Percentiles rank a stretch among this genome's conserved stretches.
These are phyloP conservation scores for Hanseniaspora mollemarum DNA, from an alignment of 805 yeast species.

Conservation along the genomic window DNA sequence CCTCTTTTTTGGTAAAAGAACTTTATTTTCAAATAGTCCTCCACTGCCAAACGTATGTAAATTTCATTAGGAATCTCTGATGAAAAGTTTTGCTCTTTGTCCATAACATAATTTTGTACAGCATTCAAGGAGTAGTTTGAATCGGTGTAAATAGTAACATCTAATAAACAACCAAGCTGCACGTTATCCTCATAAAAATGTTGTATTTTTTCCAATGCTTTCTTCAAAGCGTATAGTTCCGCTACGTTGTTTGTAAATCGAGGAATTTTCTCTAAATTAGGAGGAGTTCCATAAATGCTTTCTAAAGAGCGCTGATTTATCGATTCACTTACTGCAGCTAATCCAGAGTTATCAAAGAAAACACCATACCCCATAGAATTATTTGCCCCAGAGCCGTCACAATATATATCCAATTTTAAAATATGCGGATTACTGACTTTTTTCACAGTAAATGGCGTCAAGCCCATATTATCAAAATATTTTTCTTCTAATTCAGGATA, in stretches of 20 bases:
- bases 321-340: neutral
- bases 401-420: slow-evolving; percentile 35
- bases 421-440: neutral
- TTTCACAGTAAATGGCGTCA: neutral
- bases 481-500: neutral
- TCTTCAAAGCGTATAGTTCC: slow-evolving; percentile 56
- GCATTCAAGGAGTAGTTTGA: slow-evolving; percentile 51
- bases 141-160: slow-evolving; percentile 45
- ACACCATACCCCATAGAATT: slow-evolving; percentile 73
- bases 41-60: slow-evolving; percentile 31
- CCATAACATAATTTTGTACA: slow-evolving; percentile 40
- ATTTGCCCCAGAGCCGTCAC: slow-evolving; percentile 67
- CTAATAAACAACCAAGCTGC: slow-evolving; percentile 23
- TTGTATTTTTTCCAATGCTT: slow-evolving; percentile 39
- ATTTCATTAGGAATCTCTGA: slow-evolving; percentile 24
- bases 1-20: slow-evolving; percentile 27
- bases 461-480: neutral
- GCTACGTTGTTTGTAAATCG: slow-evolving; percentile 69
- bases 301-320: neutral
- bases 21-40: slow-evolving; percentile 35
- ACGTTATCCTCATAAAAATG: slow-evolving; percentile 21
- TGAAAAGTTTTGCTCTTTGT: slow-evolving; percentile 31
- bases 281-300: neutral
- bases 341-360: slow-evolving; percentile 48
- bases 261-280: neutral